A percentile compares a stretch with the other conserved stretches of the same genome.
These are phyloP conservation scores for Talaromyces sp. DNA, from an alignment of 2,329 filamentous ascomycete genomes.

Conservation along the genomic window DNA sequence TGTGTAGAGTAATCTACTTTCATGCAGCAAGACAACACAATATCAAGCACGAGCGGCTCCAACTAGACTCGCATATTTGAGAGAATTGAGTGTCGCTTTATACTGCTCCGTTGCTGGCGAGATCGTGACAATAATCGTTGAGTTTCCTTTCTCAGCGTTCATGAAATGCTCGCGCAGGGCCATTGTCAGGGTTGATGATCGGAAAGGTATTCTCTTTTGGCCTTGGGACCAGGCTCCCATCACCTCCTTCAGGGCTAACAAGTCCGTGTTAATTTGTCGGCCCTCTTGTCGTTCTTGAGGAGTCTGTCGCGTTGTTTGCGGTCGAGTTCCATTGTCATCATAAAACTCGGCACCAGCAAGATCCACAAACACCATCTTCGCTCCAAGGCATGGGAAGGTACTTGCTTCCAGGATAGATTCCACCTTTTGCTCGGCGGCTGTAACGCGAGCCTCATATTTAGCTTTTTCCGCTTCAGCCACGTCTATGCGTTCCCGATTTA, in stretches of 20 bases:
- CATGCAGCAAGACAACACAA: background rate
- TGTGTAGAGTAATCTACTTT: background rate
- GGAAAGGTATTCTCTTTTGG: slow-evolving; percentile 42
- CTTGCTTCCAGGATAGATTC: slow-evolving; percentile 26
- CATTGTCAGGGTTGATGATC: slow-evolving; percentile 47
- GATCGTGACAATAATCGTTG: slow-evolving; percentile 43
- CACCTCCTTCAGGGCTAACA: slow-evolving; percentile 49
- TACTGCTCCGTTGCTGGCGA: slow-evolving; percentile 40
- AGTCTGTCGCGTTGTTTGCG: slow-evolving; percentile 28
- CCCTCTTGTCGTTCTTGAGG: slow-evolving; percentile 43
- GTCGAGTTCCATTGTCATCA: slow-evolving; percentile 26
- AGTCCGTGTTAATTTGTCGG: slow-evolving; percentile 48
- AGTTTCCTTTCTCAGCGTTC: slow-evolving; percentile 27
- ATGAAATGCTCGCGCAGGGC: slow-evolving; percentile 43
- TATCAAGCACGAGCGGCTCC: background rate
- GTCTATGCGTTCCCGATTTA: slow-evolving; percentile 43
- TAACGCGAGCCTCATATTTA: slow-evolving; percentile 35
- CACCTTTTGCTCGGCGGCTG: slow-evolving; percentile 37
- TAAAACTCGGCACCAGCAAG: slow-evolving; percentile 48
- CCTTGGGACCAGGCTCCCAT: slow-evolving; percentile 42
- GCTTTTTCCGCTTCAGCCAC: slow-evolving; percentile 41
- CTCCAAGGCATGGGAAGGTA: slow-evolving; percentile 37
- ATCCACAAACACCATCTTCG: slow-evolving; percentile 48
- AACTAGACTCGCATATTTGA: slow-evolving; percentile 23
- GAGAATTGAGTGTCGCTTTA: slow-evolving; percentile 44